A percentile compares a stretch with the other conserved stretches of the same genome.
Conservation (phyloP, 2,329 filamentous ascomycete genomes). For the Tolypocladium ophioglossoides region DNA sequence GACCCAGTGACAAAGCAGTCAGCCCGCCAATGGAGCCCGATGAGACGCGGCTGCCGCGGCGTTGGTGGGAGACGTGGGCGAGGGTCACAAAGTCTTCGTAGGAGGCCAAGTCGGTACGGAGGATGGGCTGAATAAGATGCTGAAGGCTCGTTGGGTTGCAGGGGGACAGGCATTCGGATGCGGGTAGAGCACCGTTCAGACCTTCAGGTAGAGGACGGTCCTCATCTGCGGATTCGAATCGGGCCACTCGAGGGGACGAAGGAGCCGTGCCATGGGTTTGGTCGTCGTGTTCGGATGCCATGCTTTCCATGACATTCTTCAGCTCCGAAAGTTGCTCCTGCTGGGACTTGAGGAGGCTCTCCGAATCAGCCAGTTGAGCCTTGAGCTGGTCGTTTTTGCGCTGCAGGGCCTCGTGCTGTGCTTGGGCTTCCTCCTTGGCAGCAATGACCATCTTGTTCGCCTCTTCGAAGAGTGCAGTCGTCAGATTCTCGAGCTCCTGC, state of each 20-base stretch:
- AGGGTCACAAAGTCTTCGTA: conserved; percentile 82
- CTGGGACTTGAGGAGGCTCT: conserved; percentile 75
- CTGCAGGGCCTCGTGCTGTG: conserved; percentile 69
- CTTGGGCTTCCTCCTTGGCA: conserved; percentile 80
- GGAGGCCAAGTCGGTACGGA: conserved; percentile 69
- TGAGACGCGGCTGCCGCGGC: conserved; percentile 53
- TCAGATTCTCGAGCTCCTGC: conserved; percentile 81
- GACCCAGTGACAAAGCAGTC: conserved; percentile 30
- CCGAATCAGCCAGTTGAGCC: conserved; percentile 76
- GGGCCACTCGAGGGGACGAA: conserved; percentile 67
- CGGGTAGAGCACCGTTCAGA: conserved; percentile 20
- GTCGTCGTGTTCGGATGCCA: conserved; percentile 65
- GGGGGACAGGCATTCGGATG: conserved; percentile 36
- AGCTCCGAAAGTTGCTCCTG: conserved; percentile 89
- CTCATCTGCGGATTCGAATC: conserved; percentile 49
- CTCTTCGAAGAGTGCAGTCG: conserved; percentile 91
- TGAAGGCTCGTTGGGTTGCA: conserved; percentile 62
- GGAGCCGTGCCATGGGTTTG: conserved; percentile 62
- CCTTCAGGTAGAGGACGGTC: conserved; percentile 21
- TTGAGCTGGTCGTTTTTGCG: conserved; percentile 83
- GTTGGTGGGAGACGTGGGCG: conserved; percentile 53
- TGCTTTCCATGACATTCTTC: conserved; percentile 84
- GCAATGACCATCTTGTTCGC: conserved; percentile 93
- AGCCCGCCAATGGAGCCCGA: conserved; percentile 55
- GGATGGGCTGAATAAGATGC: conserved; percentile 71